These are phyloP conservation scores for Cubamyces lactineus DNA, from an alignment of 768 basidiomycete genomes.

Conservation along the genomic window DNA sequence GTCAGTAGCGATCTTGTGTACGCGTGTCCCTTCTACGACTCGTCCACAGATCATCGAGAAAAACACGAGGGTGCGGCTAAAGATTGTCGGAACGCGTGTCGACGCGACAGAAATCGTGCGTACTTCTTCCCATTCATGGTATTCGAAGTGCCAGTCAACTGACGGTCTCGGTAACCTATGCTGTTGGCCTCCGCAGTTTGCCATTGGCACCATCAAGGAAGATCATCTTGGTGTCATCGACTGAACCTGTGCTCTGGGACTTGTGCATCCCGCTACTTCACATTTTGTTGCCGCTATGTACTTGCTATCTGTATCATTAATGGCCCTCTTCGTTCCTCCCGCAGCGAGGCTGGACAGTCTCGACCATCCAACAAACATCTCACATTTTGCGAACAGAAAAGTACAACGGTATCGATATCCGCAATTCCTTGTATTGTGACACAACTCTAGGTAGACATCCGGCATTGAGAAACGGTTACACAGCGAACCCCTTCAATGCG, in stretches of 20 bases:
- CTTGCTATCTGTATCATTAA: conserved; percentile 26
- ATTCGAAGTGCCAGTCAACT: background rate
- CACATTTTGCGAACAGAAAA: background rate
- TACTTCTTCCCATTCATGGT: conserved; percentile 8
- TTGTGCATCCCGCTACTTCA: background rate
- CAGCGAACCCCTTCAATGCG: background rate
- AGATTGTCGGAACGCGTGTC: conserved; percentile 97
- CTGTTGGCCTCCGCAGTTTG: conserved; percentile 62
- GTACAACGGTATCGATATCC: background rate
- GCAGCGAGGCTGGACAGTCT: background rate
- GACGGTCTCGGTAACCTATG: conserved; percentile 1
- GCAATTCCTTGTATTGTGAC: background rate
- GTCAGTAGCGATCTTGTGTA: conserved; percentile 40
- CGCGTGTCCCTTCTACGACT: conserved; percentile 7
- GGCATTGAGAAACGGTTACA: background rate
- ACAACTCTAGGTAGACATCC: background rate
- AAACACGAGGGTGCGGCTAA: conserved; percentile 88
- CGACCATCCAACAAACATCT: background rate
- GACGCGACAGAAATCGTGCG: conserved; percentile 97
- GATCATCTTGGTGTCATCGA: conserved; percentile 96
- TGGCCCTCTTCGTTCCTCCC: background rate
- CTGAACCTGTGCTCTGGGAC: conserved; percentile 31
- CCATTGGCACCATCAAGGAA: conserved; percentile 97
- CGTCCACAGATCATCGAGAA: conserved; percentile 84
- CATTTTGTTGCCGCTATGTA: conserved; percentile 17